phyloP scores from a whole-genome alignment of 257 asterid genomes.

The Solanum pinnatisectum region DNA sequence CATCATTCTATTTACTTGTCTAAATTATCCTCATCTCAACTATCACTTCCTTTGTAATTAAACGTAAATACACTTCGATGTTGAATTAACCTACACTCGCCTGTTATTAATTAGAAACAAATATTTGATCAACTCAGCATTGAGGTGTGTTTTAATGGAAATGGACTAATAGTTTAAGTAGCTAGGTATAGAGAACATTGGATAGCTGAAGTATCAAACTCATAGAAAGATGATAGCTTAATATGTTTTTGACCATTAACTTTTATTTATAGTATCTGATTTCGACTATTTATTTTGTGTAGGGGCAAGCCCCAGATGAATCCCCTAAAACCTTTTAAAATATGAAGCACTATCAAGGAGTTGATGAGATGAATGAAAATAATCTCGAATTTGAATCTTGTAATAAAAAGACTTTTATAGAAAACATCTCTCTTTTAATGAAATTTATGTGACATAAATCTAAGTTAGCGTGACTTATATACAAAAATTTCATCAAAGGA shows the following conservation, averaged over 20 bases:
- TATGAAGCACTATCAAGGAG: neutral
- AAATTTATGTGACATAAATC: neutral
- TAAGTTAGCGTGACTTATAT: neutral
- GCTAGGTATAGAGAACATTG: neutral
- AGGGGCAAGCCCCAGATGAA: too few relatives aligned
- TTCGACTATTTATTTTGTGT: too few relatives aligned
- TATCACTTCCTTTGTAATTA: neutral
- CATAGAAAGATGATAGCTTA: too few relatives aligned
- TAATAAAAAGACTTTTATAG: neutral
- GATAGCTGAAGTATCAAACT: too few relatives aligned
- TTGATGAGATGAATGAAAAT: neutral
- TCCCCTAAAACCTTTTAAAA: neutral
- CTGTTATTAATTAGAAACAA: neutral
- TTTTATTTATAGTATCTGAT: neutral
- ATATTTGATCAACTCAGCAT: neutral
- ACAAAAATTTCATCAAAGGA: neutral
- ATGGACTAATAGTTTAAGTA: too few relatives aligned
- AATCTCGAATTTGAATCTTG: neutral
- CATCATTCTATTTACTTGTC: neutral
- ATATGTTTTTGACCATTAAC: too few relatives aligned
- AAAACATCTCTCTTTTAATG: fast-evolving
- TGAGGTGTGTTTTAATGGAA: neutral
- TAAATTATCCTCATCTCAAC: neutral
- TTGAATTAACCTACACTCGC: fast-evolving
- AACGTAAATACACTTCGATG: neutral